A percentile compares a stretch with the other conserved stretches of the same genome.
These are phyloP conservation scores for Takashimella koratensis DNA, from an alignment of 1,284 basidiomycete genomes.

Conservation along the genomic window DNA sequence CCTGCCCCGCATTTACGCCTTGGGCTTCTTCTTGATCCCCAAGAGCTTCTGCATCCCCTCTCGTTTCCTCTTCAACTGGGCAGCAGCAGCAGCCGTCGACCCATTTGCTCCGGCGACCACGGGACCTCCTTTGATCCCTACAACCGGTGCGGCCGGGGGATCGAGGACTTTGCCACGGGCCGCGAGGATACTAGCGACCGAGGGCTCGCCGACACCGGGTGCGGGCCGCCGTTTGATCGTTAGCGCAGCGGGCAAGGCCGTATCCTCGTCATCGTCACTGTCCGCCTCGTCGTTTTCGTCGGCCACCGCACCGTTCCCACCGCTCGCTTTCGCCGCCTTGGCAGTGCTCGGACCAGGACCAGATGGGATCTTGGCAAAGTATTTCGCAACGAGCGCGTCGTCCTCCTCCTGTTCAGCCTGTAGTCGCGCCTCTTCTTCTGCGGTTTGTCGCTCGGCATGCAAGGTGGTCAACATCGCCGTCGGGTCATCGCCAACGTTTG, in stretches of 20 bases:
- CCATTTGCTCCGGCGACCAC: slow-evolving; percentile 34
- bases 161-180: slow-evolving; percentile 62
- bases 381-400: slow-evolving; percentile 77
- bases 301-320: slow-evolving; percentile 12
- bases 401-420: slow-evolving; percentile 80
- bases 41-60: slow-evolving; percentile 45
- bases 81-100: slow-evolving; percentile 13
- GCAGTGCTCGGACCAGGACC: slow-evolving; percentile 29
- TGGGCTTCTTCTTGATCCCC: slow-evolving; percentile 59
- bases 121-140: slow-evolving; percentile 13
- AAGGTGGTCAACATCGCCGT: slow-evolving; percentile 35
- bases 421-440: slow-evolving; percentile 53
- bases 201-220: slow-evolving; percentile 55
- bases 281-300: slow-evolving; percentile 19
- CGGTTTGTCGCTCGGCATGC: slow-evolving; percentile 46
- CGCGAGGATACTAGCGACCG: slow-evolving; percentile 66
- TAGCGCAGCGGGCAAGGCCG: slow-evolving; percentile 46
- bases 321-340: slow-evolving; percentile 30
- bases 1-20: slow-evolving; percentile 13
- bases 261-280: slow-evolving; percentile 18
- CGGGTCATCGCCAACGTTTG: slow-evolving; percentile 55
- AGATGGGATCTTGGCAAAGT: slow-evolving; percentile 69
- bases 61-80: slow-evolving; percentile 59
- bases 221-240: slow-evolving; percentile 74
- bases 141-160: slow-evolving; percentile 12